Evolutionary conservation across 805 yeast species (phyloP).

Genomic region (Kodamaea kakaduensis): DNA sequence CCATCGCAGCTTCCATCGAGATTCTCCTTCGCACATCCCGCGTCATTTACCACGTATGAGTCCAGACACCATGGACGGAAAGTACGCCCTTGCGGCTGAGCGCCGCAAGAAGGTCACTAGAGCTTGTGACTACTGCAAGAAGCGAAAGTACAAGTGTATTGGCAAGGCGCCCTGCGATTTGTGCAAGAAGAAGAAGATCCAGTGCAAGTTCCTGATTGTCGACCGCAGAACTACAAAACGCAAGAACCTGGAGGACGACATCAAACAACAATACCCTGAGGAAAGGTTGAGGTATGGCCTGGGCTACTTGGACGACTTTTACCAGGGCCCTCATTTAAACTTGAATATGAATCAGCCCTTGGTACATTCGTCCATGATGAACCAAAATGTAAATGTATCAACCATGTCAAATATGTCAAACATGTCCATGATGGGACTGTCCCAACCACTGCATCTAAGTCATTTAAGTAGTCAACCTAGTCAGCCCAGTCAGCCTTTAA

Average conservation of each 20-base stretch:
- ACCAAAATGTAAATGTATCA: no score
- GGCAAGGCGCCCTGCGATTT: constrained; percentile 36
- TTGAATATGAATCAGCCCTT: no score
- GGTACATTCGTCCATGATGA: no score
- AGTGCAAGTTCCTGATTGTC: constrained; percentile 26
- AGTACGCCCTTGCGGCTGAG: constrained; percentile 9
- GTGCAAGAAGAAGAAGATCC: constrained; percentile 25
- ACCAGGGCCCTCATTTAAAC: no score
- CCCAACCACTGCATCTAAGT: no score
- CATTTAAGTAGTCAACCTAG: no score
- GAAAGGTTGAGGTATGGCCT: not conserved
- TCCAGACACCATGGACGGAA: constrained; percentile 6
- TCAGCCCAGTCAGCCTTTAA: no score
- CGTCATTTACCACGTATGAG: not conserved
- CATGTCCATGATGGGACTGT: no score
- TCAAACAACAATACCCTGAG: not conserved
- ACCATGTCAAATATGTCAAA: no score
- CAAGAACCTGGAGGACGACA: constrained; percentile 1
- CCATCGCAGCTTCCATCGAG: no score
- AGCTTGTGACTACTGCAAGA: constrained; percentile 47
- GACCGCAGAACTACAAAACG: constrained; percentile 19
- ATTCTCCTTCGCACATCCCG: no score
- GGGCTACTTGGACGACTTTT: no score
- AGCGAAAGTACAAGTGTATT: constrained; percentile 28
- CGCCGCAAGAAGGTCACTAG: constrained; percentile 40